Percentiles rank a stretch among this genome's conserved stretches.
phyloP scores from a whole-genome alignment of 768 basidiomycete species.

The Lentinula sp. region DNA sequence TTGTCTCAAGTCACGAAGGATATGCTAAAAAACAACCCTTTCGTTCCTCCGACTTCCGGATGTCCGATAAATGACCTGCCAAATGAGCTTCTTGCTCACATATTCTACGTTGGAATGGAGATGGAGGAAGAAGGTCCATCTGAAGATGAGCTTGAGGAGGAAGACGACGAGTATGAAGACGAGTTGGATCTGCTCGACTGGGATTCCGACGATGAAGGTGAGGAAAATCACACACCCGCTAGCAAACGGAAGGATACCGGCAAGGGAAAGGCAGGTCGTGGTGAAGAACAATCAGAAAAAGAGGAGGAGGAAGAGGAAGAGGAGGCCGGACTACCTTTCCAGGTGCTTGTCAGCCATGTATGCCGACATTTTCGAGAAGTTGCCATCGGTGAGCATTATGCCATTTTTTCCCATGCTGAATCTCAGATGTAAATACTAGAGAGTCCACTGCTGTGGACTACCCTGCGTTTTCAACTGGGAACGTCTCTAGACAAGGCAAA shows the following conservation, averaged over 20 bases:
- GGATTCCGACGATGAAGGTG: constrained; percentile 26
- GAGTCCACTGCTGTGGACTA: constrained; percentile 33
- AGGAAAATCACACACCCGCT: constrained; percentile 15
- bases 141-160: constrained; percentile 24
- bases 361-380: constrained; percentile 33
- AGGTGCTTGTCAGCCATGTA: constrained; percentile 36
- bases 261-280: constrained; percentile 8
- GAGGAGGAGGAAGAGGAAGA: constrained; percentile 13
- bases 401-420: background rate
- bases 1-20: constrained; percentile 26
- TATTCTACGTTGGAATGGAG: constrained; percentile 42
- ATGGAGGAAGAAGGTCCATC: constrained; percentile 26
- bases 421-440: background rate
- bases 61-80: constrained; percentile 51
- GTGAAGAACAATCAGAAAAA: constrained; percentile 19
- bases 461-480: constrained; percentile 24
- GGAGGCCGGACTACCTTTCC: constrained; percentile 19
- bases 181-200: constrained; percentile 17
- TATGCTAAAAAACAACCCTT: constrained; percentile 42
- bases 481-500: constrained; percentile 17
- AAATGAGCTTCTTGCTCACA: constrained; percentile 49
- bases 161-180: constrained; percentile 26
- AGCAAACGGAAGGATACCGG: constrained; percentile 10
- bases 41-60: constrained; percentile 34
- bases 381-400: constrained; percentile 16